Evolutionary conservation across 345 rosid species (phyloP).

Genomic region (Euphorbia lathyris): DNA sequence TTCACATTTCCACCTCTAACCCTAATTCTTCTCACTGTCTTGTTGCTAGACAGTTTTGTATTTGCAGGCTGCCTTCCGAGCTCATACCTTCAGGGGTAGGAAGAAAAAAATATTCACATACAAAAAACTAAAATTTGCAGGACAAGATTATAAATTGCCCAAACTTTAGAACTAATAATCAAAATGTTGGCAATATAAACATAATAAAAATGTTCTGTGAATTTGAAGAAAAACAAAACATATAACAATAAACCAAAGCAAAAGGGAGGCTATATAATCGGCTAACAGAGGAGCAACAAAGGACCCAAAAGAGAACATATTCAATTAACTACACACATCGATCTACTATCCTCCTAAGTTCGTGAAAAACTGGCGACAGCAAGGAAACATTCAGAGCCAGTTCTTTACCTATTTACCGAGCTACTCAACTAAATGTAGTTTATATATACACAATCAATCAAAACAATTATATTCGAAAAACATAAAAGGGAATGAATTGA

Average conservation of each 20-base stretch:
- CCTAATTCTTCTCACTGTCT: constrained; percentile 33
- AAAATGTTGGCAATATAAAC: too few relatives aligned
- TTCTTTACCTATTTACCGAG: neutral
- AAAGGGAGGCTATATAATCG: neutral
- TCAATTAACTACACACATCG: neutral
- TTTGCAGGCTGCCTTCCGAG: constrained; percentile 33
- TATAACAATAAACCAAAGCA: neutral
- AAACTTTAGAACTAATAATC: neutral
- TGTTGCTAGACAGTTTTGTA: constrained; percentile 31
- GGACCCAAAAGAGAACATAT: neutral
- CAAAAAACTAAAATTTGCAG: neutral
- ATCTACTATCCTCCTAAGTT: neutral
- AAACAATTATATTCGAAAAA: neutral
- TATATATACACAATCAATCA: neutral
- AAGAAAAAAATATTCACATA: too few relatives aligned
- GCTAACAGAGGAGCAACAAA: neutral
- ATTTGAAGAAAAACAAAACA: neutral
- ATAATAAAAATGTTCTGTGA: neutral
- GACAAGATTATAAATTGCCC: neutral
- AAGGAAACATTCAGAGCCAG: neutral
- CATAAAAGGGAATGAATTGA: neutral
- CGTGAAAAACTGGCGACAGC: neutral
- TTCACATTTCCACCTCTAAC: constrained; percentile 32
- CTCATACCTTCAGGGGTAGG: constrained; percentile 24
- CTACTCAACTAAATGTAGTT: neutral